A percentile compares a stretch with the other conserved stretches of the same genome.
These are phyloP conservation scores for Phialophora expanda DNA, from an alignment of 2,329 filamentous ascomycete genomes.

Conservation along the genomic window DNA sequence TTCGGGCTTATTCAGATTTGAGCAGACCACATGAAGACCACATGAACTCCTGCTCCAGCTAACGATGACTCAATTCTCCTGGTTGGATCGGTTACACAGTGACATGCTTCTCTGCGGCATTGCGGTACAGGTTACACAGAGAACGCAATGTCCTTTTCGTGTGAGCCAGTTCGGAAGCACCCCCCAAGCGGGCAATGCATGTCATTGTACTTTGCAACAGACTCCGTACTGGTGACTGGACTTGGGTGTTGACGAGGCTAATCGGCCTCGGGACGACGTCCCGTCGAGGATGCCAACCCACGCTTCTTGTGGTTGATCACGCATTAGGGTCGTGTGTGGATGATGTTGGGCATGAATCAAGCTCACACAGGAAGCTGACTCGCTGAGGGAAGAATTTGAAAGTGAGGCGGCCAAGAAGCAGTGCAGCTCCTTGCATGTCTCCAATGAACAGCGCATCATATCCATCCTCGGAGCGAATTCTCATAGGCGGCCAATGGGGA, in stretches of 20 bases:
- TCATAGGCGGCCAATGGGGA: slow-evolving; percentile 24
- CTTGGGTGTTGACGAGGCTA: slow-evolving; percentile 13
- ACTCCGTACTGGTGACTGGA: slow-evolving; percentile 1
- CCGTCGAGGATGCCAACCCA: background rate
- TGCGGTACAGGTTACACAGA: slow-evolving; percentile 14
- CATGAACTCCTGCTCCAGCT: slow-evolving; percentile 22
- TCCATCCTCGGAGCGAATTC: background rate
- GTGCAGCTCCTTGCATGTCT: background rate
- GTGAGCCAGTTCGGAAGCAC: slow-evolving; percentile 2
- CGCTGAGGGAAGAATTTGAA: slow-evolving; percentile 7
- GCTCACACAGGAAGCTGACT: slow-evolving; percentile 19
- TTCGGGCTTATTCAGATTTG: background rate
- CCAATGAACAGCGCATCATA: slow-evolving; percentile 20
- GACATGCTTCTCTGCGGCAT: background rate
- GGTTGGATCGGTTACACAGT: slow-evolving; percentile 16
- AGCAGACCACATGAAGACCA: slow-evolving; percentile 3
- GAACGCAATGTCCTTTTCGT: slow-evolving; percentile 20
- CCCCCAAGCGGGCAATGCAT: slow-evolving; percentile 7
- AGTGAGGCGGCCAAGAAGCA: slow-evolving; percentile 32
- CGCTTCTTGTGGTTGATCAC: slow-evolving; percentile 16
- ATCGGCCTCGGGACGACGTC: background rate
- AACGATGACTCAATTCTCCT: slow-evolving; percentile 4
- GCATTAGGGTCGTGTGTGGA: background rate
- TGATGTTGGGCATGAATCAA: slow-evolving; percentile 28
- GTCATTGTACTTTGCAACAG: slow-evolving; percentile 16